Evolutionary conservation across 1,139 yeast genomes (phyloP).

Genomic region (Saccharomycopsis hybrid): DNA sequence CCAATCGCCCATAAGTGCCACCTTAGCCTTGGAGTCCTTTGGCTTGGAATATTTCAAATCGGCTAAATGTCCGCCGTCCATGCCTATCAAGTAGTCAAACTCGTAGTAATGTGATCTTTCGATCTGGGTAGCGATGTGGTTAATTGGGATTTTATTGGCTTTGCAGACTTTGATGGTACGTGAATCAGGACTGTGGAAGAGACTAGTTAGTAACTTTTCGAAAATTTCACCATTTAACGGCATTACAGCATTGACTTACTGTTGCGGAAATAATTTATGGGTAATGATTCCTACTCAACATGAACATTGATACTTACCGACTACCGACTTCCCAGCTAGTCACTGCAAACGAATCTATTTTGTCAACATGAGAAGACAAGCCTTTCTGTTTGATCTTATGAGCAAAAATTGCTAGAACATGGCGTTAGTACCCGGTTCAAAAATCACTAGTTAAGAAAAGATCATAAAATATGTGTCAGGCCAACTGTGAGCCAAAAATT

Average conservation of each 20-base stretch:
- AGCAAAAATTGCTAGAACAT: slow-evolving; percentile 57
- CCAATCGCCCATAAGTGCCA: slow-evolving; percentile 16
- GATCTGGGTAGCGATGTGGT: slow-evolving; percentile 73
- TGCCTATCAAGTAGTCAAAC: slow-evolving; percentile 80
- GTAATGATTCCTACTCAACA: too few relatives aligned
- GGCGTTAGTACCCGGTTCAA: background rate
- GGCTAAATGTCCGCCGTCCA: slow-evolving; percentile 67
- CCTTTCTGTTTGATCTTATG: slow-evolving; percentile 49
- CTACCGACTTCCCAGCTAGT: slow-evolving; percentile 73
- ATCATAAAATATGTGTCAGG: too few relatives aligned
- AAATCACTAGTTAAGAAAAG: too few relatives aligned
- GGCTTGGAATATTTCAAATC: slow-evolving; percentile 60
- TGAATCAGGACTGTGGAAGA: slow-evolving; percentile 66
- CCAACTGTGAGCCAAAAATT: too few relatives aligned
- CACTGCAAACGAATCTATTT: slow-evolving; percentile 88
- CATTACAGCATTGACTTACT: too few relatives aligned
- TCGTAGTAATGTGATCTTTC: slow-evolving; percentile 47
- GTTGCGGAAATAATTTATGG: too few relatives aligned
- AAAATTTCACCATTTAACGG: background rate
- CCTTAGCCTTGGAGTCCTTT: slow-evolving; percentile 23
- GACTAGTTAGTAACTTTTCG: slow-evolving; percentile 31
- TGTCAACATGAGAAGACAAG: slow-evolving; percentile 36
- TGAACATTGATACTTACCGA: background rate
- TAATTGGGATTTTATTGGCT: slow-evolving; percentile 66
- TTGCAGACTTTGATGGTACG: slow-evolving; percentile 66